These are phyloP conservation scores for Chalciporus chontae DNA, from an alignment of 768 basidiomycete genomes.

Conservation along the genomic window DNA sequence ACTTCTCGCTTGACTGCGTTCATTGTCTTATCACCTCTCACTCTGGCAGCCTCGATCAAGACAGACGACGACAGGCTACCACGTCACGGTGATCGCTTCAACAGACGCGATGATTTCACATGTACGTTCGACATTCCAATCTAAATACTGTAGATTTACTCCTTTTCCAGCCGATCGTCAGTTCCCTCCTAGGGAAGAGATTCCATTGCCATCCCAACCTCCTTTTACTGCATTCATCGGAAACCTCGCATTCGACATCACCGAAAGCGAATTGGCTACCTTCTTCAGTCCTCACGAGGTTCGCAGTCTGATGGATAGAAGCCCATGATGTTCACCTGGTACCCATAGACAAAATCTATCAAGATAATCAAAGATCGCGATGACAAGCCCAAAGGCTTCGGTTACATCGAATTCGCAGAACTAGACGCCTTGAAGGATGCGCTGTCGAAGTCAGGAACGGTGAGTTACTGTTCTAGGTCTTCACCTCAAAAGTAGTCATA, in stretches of 20 bases:
- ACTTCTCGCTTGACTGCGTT: slow-evolving; percentile 3
- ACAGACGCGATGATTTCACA: slow-evolving; percentile 61
- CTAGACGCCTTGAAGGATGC: slow-evolving; percentile 85
- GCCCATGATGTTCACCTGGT: slow-evolving; percentile 1
- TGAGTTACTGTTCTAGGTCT: slow-evolving; percentile 37
- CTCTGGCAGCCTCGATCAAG: slow-evolving; percentile 59
- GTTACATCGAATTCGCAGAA: slow-evolving; percentile 93
- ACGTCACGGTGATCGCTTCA: slow-evolving; percentile 52
- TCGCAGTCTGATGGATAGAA: slow-evolving; percentile 11
- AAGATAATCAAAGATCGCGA: slow-evolving; percentile 93
- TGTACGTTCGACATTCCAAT: slow-evolving; percentile 41
- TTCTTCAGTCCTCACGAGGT: slow-evolving; percentile 76
- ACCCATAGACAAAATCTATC: slow-evolving; percentile 64
- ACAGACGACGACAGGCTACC: slow-evolving; percentile 57
- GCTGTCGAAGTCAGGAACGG: slow-evolving; percentile 64
- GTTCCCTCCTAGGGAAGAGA: slow-evolving; percentile 71
- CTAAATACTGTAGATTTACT: slow-evolving; percentile 9
- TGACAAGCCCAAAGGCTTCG: slow-evolving; percentile 96
- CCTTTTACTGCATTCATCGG: slow-evolving; percentile 98
- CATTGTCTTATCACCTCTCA: slow-evolving; percentile 9
- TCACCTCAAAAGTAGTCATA: neutral
- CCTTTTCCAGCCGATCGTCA: slow-evolving; percentile 50
- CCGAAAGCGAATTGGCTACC: slow-evolving; percentile 73
- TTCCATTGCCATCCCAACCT: slow-evolving; percentile 92
- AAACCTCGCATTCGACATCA: slow-evolving; percentile 91